Percentiles rank a stretch among this genome's conserved stretches.
Evolutionary conservation across 2,329 filamentous ascomycete species (phyloP).

Genomic region (Phialophora expanda): DNA sequence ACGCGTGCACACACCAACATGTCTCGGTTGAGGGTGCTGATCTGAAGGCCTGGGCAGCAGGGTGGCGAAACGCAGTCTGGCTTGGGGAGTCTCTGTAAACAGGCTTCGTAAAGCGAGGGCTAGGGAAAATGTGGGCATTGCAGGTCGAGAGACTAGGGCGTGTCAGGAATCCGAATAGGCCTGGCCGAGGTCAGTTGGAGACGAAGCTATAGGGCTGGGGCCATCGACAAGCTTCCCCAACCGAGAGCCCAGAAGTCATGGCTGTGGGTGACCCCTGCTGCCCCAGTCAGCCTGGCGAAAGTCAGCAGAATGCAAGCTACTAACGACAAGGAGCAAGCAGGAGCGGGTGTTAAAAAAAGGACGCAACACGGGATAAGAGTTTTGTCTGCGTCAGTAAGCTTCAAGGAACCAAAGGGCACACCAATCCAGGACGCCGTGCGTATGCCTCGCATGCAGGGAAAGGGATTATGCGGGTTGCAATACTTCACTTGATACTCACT

Average conservation of each 20-base stretch:
- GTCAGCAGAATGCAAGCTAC: slow-evolving; percentile 6
- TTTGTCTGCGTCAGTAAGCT: too few relatives aligned
- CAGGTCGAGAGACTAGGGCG: background rate
- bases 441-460: background rate
- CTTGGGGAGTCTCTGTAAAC: background rate
- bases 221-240: slow-evolving; percentile 10
- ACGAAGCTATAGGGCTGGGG: background rate
- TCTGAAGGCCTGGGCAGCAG: background rate
- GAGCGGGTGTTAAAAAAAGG: background rate
- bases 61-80: background rate
- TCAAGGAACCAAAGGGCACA: too few relatives aligned
- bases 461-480: background rate
- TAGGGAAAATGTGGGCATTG: slow-evolving; percentile 10
- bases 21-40: background rate
- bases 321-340: background rate
- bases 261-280: background rate
- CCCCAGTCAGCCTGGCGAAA: slow-evolving; percentile 2
- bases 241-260: background rate
- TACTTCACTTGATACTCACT: background rate
- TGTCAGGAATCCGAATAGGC: background rate
- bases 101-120: background rate
- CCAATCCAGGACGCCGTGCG: too few relatives aligned
- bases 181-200: background rate
- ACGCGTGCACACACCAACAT: slow-evolving; percentile 2
- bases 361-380: background rate